These are phyloP conservation scores for Fusarium multiceps DNA, from an alignment of 2,329 filamentous ascomycete genomes.

Conservation along the genomic window DNA sequence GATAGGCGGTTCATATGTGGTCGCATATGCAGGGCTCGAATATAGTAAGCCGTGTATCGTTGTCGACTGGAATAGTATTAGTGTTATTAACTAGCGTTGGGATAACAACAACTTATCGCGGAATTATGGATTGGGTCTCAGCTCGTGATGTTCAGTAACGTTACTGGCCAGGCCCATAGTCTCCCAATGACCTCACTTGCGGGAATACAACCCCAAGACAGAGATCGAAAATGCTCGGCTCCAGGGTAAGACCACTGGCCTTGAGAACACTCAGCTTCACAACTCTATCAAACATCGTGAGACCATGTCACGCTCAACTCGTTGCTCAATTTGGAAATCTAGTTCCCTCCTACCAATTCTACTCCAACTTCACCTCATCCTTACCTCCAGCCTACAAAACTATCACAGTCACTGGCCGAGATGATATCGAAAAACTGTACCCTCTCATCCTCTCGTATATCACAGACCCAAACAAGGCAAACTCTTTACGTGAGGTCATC, in stretches of 20 bases:
- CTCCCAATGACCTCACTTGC: not conserved
- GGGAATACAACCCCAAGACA: not conserved
- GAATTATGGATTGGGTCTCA: not conserved
- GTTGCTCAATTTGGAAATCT: not conserved
- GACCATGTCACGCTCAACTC: not conserved
- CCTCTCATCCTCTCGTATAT: conserved; percentile 3
- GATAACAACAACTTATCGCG: not conserved
- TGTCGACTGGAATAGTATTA: not conserved
- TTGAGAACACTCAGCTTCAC: not conserved
- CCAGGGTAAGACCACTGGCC: not conserved
- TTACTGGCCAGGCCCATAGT: not conserved
- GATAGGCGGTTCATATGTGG: not conserved
- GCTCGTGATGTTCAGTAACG: not conserved
- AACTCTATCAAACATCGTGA: not conserved
- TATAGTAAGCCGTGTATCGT: not conserved
- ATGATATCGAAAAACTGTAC: not conserved
- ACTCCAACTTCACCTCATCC: not conserved
- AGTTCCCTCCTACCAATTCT: not conserved
- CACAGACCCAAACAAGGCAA: not conserved
- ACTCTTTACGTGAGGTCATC: not conserved
- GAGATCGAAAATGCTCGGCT: not conserved
- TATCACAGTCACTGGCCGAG: not conserved
- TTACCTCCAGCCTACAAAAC: not conserved
- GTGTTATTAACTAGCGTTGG: not conserved
- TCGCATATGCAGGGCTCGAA: not conserved